Conservation (phyloP, 768 basidiomycete genomes). For the Calocybe gangraenosa region DNA sequence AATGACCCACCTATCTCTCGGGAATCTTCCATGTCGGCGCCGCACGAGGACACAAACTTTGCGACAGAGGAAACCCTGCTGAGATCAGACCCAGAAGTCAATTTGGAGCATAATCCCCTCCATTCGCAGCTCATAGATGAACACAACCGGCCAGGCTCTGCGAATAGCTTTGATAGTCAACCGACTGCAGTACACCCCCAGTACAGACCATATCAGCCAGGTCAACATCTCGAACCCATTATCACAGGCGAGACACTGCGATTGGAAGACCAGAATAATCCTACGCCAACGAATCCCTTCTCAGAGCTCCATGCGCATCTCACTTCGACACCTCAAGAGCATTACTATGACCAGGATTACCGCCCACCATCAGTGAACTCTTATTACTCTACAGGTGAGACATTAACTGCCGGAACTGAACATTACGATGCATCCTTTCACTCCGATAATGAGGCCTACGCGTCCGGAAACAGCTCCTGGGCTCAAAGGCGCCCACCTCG, state of each 20-base stretch:
- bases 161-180: background rate
- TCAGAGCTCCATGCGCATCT: conserved; percentile 14
- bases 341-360: conserved; percentile 36
- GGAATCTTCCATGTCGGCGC: background rate
- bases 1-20: conserved; percentile 5
- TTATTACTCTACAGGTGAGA: conserved; percentile 20
- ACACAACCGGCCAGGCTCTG: no score
- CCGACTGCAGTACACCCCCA: conserved; percentile 9
- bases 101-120: no score
- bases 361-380: conserved; percentile 28
- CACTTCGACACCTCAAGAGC: conserved; percentile 16
- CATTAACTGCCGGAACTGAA: conserved; percentile 30
- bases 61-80: conserved; percentile 3
- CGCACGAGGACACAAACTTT: conserved; percentile 8
- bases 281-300: conserved; percentile 22
- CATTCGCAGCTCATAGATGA: no score
- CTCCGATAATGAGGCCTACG: conserved; percentile 64
- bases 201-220: conserved; percentile 53
- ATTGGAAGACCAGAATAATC: conserved; percentile 32
- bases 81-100: background rate
- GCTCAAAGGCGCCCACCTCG: conserved; percentile 43
- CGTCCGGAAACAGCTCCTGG: conserved; percentile 55
- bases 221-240: conserved; percentile 57
- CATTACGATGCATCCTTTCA: conserved; percentile 51
- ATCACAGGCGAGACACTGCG: conserved; percentile 64